Conservation (phyloP, 2,329 filamentous ascomycete species). For the Fusarium staphyleae region DNA sequence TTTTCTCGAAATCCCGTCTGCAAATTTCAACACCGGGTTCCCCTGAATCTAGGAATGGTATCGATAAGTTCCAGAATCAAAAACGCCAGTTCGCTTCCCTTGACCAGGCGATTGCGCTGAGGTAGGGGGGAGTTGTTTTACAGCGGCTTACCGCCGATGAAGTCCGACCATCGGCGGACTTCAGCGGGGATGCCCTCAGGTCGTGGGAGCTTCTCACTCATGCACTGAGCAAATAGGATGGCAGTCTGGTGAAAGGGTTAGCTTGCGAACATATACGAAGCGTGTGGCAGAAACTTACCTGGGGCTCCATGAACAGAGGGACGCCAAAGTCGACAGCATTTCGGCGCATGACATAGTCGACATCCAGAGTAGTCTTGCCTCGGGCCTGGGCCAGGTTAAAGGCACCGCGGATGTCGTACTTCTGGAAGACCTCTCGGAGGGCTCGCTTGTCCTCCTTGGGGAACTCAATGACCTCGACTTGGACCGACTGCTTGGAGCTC, state of each 20-base stretch:
- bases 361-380: conserved; percentile 84
- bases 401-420: conserved; percentile 93
- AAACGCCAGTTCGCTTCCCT: conserved; percentile 31
- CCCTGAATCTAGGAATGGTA: conserved; percentile 19
- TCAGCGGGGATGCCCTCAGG: conserved; percentile 87
- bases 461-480: conserved; percentile 93
- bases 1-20: conserved; percentile 4
- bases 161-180: conserved; percentile 94
- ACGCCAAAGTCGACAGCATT: conserved; percentile 99
- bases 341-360: conserved; percentile 97
- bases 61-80: conserved; percentile 30
- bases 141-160: conserved; percentile 85
- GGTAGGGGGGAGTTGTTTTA: conserved; percentile 52
- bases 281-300: conserved; percentile 65
- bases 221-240: conserved; percentile 93
- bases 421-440: conserved; percentile 92
- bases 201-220: conserved; percentile 94
- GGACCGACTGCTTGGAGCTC: conserved; percentile 68
- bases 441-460: conserved; percentile 95
- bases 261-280: conserved; percentile 18
- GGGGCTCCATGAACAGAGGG: conserved; percentile 97
- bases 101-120: conserved; percentile 7
- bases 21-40: conserved; percentile 11
- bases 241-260: conserved; percentile 72
- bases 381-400: conserved; percentile 91